phyloP scores from a whole-genome alignment of 768 basidiomycete species.

The Lanmaoa rubissima region DNA sequence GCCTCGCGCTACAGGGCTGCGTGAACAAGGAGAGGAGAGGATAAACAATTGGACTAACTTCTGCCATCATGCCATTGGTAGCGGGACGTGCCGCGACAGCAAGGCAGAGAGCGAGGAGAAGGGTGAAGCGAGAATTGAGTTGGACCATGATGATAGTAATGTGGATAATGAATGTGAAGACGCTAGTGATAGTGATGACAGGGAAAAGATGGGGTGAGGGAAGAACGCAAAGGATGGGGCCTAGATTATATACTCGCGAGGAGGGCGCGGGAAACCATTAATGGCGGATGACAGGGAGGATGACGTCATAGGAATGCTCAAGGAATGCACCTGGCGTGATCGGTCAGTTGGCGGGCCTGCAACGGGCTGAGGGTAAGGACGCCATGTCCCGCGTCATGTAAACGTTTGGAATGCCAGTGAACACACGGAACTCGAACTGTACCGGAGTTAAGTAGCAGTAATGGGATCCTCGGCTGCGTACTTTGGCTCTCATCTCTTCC shows the following conservation, averaged over 20 bases:
- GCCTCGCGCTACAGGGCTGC: slow-evolving; percentile 5
- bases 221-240: neutral
- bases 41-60: slow-evolving; percentile 6
- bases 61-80: neutral
- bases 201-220: slow-evolving; percentile 6
- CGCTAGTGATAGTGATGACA: slow-evolving; percentile 13
- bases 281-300: slow-evolving; percentile 13
- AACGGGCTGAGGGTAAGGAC: neutral
- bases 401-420: slow-evolving; percentile 2
- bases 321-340: slow-evolving; percentile 2
- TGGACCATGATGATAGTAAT: slow-evolving; percentile 32
- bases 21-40: slow-evolving; percentile 1
- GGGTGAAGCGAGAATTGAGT: slow-evolving; percentile 28
- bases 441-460: neutral
- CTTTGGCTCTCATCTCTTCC: neutral
- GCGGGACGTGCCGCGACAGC: slow-evolving; percentile 17
- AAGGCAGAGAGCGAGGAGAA: slow-evolving; percentile 30
- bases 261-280: neutral
- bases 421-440: neutral
- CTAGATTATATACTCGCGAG: slow-evolving; percentile 23
- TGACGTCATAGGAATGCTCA: slow-evolving; percentile 16
- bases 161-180: slow-evolving; percentile 27
- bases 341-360: neutral
- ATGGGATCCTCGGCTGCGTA: neutral
- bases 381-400: neutral